Base-by-base conservation (phyloP, 768 basidiomycete genomes). In the Tricholoma furcatifolium region DNA sequence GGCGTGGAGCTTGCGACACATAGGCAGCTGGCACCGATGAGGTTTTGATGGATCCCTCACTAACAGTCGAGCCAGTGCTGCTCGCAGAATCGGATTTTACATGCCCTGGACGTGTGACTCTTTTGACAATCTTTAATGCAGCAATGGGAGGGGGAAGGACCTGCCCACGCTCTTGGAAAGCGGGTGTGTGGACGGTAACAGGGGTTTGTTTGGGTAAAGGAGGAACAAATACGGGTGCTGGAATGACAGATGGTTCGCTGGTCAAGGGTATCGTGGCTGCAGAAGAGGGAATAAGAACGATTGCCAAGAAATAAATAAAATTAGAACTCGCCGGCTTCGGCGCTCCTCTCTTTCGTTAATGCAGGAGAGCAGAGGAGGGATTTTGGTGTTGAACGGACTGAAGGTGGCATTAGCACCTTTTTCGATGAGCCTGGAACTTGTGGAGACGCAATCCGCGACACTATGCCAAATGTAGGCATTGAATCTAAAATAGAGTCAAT, bases 101-200 rank as follows among this genome's bases (percentile, higher is more conserved):
- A 49, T 64, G 60, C 34, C 43, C 58, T 21, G 47, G 32, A 39
- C 47, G 43, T 43, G 64, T 66, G 17, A 61, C 57, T 42, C 77
- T 69, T 56, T 81, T 82, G 23, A 81, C 71, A n/a, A 81, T 78
- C 30, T 70, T 74, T 35, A 80, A 62, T 40, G 74, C 80, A 43
- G 74, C 73, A 20, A 79, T 65, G 1, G 72, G 69, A 36, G 66
- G 67, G 5, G 74, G 74, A 38, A 67, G 72, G 35, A 57, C 54
- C 30, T 60, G 47, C 23, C 50, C 53, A 42, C 58, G 39, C 49
- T 59, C 38, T 42, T 40, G 43, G 41, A 58, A 42, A 47, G 46
- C 46, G 40, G 54, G 53, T 24, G 54, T 53, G 14, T 53, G 50
- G 17, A 54, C 21, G 12, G 15, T 38, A 43, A 31, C n/a, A 8